Evolutionary conservation across 768 basidiomycete genomes (phyloP), one percentile per base, ranked within the genome.

Genomic region (Asterophora parasitica): DNA sequence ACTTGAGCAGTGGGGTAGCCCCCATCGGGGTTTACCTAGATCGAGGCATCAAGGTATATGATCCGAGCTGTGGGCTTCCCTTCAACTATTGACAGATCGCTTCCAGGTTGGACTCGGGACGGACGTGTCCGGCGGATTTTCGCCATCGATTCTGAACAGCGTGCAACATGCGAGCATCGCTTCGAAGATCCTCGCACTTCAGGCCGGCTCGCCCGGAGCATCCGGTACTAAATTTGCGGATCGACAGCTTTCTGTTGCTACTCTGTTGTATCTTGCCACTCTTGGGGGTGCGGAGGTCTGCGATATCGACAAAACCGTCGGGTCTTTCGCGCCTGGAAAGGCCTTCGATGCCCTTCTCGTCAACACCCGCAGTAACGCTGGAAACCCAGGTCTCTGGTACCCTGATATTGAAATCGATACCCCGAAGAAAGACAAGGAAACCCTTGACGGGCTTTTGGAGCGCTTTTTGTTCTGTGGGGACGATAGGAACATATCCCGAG

Each of bases 81-180:
- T 34, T 16, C 7, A 7, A 37, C 17, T 13, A 17, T 4, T 37
- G 10, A 43, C 13, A 11, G 12, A 36, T 30, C n/a, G 9, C 9
- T 32, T 26, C 11, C 44, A 93, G 92, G 89, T 97, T 51, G 92
- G 92, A 13, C 71, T 98, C n/a, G 95, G 95, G 2, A 94, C 94
- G 43, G 92, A 95, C 61, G 83, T 88, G 45, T 87, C 91, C 1
- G 95, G 95, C 9, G 94, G 95, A 4, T 90, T 81, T 64, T 81
- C 79, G 8, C 74, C 83, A 3, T 94, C 92, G 4, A 87, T 97
- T 50, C 72, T 96, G 51, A 78, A 74, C 17, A 74, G 77, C 12
- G 75, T 93, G 40, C 85, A 83, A 62, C 77, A 88, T 68, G 78
- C 86, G 35, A 81, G 88, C 70, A 78, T 85, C 40, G 82, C 87